phyloP scores from a whole-genome alignment of 345 rosid species.

The Moringa oleifera region DNA sequence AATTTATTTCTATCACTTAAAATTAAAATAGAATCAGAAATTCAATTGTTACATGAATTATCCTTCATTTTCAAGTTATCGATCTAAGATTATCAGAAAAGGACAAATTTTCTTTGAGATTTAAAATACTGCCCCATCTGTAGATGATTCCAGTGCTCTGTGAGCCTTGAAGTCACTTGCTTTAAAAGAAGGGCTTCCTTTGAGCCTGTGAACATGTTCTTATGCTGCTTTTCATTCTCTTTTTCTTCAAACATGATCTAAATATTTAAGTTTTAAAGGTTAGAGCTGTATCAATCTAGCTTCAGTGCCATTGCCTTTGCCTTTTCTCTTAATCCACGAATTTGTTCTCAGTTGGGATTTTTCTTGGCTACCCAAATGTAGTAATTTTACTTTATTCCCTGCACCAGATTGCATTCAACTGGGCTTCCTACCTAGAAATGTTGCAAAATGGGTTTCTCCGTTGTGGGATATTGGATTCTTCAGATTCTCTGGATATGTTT shows the following conservation, averaged over 20 bases:
- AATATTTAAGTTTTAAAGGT: neutral
- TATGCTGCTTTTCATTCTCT: neutral
- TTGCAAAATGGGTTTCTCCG: constrained; percentile 92
- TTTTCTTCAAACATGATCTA: neutral
- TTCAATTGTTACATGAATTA: neutral
- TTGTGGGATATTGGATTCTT: constrained; percentile 79
- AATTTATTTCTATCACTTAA: too few relatives aligned
- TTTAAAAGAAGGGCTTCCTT: neutral
- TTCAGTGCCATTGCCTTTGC: neutral
- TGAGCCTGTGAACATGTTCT: neutral
- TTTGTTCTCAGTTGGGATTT: neutral
- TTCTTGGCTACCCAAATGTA: neutral
- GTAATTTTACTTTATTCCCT: neutral
- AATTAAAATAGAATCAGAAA: neutral
- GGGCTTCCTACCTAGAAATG: constrained; percentile 77
- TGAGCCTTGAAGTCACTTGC: neutral
- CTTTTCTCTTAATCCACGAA: neutral
- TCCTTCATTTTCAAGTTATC: too few relatives aligned
- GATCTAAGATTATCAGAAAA: too few relatives aligned
- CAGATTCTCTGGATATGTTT: constrained; percentile 64
- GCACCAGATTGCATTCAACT: constrained; percentile 59
- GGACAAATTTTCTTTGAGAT: too few relatives aligned
- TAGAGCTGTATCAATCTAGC: neutral
- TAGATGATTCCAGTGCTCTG: neutral
- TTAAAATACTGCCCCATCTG: too few relatives aligned